Evolutionary conservation across 2,329 filamentous ascomycete genomes (phyloP), one percentile per base, ranked within the genome.

Genomic region (Phaeosphaeria sp.): DNA sequence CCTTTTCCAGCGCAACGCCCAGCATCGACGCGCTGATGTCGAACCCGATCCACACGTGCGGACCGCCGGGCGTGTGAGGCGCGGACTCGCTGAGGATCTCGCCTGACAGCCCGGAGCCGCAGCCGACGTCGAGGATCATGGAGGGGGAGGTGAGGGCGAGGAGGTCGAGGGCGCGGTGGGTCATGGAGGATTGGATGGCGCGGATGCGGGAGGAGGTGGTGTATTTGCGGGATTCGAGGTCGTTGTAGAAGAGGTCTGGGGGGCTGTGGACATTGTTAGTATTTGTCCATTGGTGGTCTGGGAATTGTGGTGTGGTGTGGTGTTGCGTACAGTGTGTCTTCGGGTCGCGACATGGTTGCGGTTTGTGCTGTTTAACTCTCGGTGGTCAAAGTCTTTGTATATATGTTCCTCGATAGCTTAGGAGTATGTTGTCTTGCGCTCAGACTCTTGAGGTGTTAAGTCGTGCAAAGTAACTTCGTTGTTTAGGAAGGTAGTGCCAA

Each of bases 221-320:
- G 83, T 99, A 99, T 84, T 98, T 98, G 76, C 91, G 90, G 30
- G 95, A 94, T 83, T 97, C 94, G 78, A 85, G 84, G 81, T 98
- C 94, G 83, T 97, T 90, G 85, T 99, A 99, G 83, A 96, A 96
- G 74, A 98, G 90, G 81, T 99, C 95, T 65, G 95, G 94, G 50
- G 93, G 92, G 75, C 92, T 96, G 77, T 36, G 3, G 6, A 13
- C 30, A 36, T 33, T 49, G 60, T 59, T 49, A 61, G 63, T 50
- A n/a, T 2, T 55, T 39, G 33, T 21, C 45, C 30, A 53, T 44
- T n/a, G 58, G 55, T 64, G 60, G 59, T 50, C 56, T 53, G 51
- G 52, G 48, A 44, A 40, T 47, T 44, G 9, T 25, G 58, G 53
- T 55, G 55, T n/a, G 53, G 56, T 48, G 49, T 61, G 49, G 47